Evolutionary conservation across 805 yeast genomes (phyloP).

Genomic region (Nakazawaea populi): DNA sequence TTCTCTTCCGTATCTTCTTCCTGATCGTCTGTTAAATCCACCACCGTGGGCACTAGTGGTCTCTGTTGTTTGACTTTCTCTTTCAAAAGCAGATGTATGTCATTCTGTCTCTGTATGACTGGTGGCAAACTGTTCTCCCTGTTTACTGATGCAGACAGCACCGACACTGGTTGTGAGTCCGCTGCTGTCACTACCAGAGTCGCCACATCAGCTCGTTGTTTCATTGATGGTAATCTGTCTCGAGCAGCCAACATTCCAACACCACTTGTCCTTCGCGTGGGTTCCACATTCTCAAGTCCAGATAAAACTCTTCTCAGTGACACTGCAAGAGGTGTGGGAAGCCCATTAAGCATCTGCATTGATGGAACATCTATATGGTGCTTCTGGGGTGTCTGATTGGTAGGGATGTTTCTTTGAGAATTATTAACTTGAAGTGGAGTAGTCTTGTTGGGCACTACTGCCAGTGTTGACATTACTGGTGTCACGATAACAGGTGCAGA

Average conservation of each 20-base stretch:
- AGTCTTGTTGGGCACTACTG: not conserved
- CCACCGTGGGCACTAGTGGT: not conserved
- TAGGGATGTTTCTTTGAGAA: not conserved
- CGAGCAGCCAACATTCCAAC: constrained; percentile 1
- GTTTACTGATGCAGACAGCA: too few relatives aligned
- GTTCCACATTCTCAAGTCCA: constrained; percentile 6
- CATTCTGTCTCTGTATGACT: not conserved
- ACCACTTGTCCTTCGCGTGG: constrained; percentile 4
- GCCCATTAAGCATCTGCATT: not conserved
- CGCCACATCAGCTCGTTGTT: not conserved
- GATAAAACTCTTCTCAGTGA: constrained; percentile 1
- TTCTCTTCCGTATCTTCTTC: constrained; percentile 19
- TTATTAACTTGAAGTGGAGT: not conserved
- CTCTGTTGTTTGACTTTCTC: not conserved
- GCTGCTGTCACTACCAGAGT: not conserved
- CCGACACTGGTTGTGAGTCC: too few relatives aligned
- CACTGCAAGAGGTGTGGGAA: not conserved
- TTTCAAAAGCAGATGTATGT: constrained; percentile 11
- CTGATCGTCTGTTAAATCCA: constrained; percentile 14
- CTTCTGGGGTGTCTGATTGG: not conserved
- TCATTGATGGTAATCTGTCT: not conserved
- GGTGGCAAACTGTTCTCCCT: not conserved
- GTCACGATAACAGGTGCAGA: not conserved
- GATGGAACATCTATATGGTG: not conserved
- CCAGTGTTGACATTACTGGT: not conserved